Evolutionary conservation across 2,329 filamentous ascomycete genomes (phyloP).

Genomic region (Trichoderma aggressivum): DNA sequence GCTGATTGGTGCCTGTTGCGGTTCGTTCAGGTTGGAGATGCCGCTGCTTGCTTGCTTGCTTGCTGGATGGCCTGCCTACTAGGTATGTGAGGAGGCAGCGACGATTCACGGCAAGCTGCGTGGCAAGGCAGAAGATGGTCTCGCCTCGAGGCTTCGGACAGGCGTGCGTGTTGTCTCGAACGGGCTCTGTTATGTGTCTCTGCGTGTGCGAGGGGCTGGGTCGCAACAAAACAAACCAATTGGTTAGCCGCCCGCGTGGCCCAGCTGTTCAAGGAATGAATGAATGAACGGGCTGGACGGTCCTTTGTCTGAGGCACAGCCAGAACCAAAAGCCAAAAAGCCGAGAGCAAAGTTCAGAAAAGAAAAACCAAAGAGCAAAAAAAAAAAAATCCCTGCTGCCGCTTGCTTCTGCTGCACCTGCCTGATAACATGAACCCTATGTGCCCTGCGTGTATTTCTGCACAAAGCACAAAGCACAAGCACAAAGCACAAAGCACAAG

Average conservation of each 20-base stretch:
- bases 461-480: neutral
- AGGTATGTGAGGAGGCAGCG: neutral
- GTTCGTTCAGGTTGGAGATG: neutral
- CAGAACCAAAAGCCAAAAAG: neutral
- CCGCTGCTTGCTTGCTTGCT: neutral
- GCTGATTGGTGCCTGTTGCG: neutral
- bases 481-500: neutral
- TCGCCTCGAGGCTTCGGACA: neutral
- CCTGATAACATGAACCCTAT: neutral
- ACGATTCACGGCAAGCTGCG: constrained; percentile 1
- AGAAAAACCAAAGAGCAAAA: neutral
- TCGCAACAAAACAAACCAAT: neutral
- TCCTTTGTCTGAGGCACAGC: neutral
- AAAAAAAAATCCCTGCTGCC: neutral
- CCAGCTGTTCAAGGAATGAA: constrained; percentile 5
- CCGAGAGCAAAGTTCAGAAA: too few relatives aligned
- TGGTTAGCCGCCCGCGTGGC: neutral
- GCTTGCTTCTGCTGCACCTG: neutral
- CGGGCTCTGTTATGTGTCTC: neutral
- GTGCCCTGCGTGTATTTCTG: neutral
- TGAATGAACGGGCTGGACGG: neutral
- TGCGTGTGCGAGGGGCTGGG: constrained; percentile 5
- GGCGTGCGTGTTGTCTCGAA: constrained; percentile 10
- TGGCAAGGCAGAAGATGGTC: neutral
- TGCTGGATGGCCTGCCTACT: neutral